Evolutionary conservation across 2,329 filamentous ascomycete genomes (phyloP), one percentile per base, ranked within the genome.

Genomic region (Fusarium tuaranense): DNA sequence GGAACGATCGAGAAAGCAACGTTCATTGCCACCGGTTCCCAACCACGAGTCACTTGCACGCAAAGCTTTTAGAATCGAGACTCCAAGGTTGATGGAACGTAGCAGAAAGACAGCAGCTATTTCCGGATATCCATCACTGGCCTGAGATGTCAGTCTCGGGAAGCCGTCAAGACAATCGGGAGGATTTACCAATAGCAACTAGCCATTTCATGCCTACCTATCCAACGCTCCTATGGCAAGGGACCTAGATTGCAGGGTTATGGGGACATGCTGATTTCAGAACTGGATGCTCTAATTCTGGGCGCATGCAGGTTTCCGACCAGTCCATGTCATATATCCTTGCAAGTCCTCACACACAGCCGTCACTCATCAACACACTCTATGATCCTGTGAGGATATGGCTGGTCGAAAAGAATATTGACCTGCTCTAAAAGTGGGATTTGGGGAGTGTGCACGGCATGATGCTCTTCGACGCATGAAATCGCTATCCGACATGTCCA

Each of bases 291-390:
- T 62, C 30, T 48, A 58, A 22, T 57, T 65, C 58, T 63, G 57
- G 36, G 51, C 39, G 46, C 41, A 74, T 73, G 72, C 72, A 75
- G 41, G 69, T 59, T 55, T 72, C 72, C 59, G 69, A 51, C 51
- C 36, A 67, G 59, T 70, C 69, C 61, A 67, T 39, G 46, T 75
- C 61, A 34, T 34, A 55, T 46, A 70, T 66, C 55, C 59, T 41
- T 73, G 66, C 39, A 44, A 46, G 58, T 57, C 34, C 39, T 59
- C 69, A 53, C 66, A 30, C 27, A 25, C 53, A 48, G 57, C 25
- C 70, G 64, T 65, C 41, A 41, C 41, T 57, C 41, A 27, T 67
- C 36, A 36, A 32, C 12, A 20, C 48, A 39, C 20, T 41, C 34
- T 39, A 57, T 39, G 18, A 57, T 13, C 25, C 25, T 12, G 46